Conservation (phyloP, 768 basidiomycete genomes). For the Russula compacta region DNA sequence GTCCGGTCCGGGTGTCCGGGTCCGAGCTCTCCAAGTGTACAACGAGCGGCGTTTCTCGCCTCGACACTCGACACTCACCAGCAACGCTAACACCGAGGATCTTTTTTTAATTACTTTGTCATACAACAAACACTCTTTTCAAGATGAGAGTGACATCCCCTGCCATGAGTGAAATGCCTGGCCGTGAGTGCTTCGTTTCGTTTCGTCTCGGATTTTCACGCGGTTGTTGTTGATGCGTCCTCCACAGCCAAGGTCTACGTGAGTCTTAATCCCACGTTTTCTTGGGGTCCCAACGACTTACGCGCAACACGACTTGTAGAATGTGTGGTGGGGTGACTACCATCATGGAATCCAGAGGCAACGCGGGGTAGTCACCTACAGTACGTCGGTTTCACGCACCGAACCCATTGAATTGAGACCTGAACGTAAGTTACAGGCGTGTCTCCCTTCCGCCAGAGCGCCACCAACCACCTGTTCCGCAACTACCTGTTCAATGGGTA, state of each 20-base stretch:
- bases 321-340: conserved; percentile 82
- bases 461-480: conserved; percentile 57
- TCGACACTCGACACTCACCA: neutral
- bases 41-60: conserved; percentile 14
- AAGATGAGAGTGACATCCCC: conserved; percentile 29
- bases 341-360: conserved; percentile 47
- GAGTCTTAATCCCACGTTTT: conserved; percentile 29
- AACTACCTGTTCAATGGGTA: conserved; percentile 80
- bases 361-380: conserved; percentile 67
- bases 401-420: neutral
- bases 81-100: neutral
- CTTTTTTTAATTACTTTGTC: neutral
- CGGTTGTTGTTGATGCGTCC: conserved; percentile 1
- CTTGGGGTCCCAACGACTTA: neutral
- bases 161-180: conserved; percentile 67
- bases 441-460: conserved; percentile 68
- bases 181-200: conserved; percentile 43
- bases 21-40: neutral
- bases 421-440: conserved; percentile 38
- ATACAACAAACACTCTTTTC: neutral
- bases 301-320: conserved; percentile 34
- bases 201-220: neutral
- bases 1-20: conserved; percentile 5
- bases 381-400: conserved; percentile 37
- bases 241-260: conserved; percentile 65